Conservation (phyloP, 2,329 filamentous ascomycete species). For the Plenodomus lindquistii region DNA sequence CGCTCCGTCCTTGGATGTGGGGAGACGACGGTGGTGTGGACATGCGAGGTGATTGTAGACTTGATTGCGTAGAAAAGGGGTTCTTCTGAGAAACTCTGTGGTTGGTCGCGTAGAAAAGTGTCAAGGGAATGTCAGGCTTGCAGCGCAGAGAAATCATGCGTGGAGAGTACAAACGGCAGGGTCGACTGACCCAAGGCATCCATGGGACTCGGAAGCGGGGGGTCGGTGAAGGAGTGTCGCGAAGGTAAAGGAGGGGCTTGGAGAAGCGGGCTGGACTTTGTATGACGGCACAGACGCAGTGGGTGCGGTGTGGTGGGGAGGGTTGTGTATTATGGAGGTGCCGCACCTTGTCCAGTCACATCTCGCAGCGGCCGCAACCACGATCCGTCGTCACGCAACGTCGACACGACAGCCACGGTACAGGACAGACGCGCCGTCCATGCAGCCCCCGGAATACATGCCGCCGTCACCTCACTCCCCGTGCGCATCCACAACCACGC, state of each 20-base stretch:
- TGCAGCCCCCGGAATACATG: slow-evolving; percentile 36
- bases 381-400: slow-evolving; percentile 15
- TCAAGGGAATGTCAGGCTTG: slow-evolving; percentile 24
- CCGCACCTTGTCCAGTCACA: slow-evolving; percentile 35
- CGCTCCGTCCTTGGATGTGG: slow-evolving; percentile 26
- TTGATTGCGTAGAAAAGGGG: background rate
- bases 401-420: slow-evolving; percentile 22
- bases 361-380: slow-evolving; percentile 37
- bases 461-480: slow-evolving; percentile 28
- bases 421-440: slow-evolving; percentile 6
- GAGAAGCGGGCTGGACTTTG: background rate
- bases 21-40: slow-evolving; percentile 25
- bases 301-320: background rate
- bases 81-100: background rate
- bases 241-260: background rate
- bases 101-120: background rate
- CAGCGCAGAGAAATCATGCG: slow-evolving; percentile 25
- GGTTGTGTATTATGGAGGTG: slow-evolving; percentile 31
- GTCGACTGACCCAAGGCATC: slow-evolving; percentile 36
- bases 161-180: slow-evolving; percentile 32
- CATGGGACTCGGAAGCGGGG: slow-evolving; percentile 25
- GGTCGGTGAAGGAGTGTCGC: slow-evolving; percentile 1
- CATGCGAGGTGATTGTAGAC: slow-evolving; percentile 29
- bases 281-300: slow-evolving; percentile 10
- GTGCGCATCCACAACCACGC: slow-evolving; percentile 35